Conservation (phyloP, 2,329 filamentous ascomycete genomes). For the Tricladium varicosporioides region DNA sequence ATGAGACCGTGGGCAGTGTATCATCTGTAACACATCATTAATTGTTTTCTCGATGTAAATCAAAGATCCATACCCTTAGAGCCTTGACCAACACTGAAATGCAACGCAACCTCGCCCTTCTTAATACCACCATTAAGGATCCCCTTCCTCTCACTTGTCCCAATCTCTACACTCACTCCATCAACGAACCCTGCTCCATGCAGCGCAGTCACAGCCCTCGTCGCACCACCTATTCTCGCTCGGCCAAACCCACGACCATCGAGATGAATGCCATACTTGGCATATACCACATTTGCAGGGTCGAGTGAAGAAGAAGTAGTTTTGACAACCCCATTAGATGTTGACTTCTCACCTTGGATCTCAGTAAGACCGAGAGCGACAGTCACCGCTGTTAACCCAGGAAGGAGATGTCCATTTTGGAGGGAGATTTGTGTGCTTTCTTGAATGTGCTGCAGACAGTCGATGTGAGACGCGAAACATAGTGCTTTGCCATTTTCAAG, state of each 20-base stretch:
- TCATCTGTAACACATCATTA: slow-evolving; percentile 16
- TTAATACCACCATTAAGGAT: slow-evolving; percentile 42
- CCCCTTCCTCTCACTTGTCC: slow-evolving; percentile 37
- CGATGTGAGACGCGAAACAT: slow-evolving; percentile 37
- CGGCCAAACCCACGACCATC: slow-evolving; percentile 41
- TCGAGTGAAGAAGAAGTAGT: slow-evolving; percentile 28
- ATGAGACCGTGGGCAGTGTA: slow-evolving; percentile 32
- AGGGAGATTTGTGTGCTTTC: slow-evolving; percentile 37
- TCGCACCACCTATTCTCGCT: slow-evolving; percentile 44
- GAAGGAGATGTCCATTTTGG: slow-evolving; percentile 45
- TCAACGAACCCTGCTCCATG: slow-evolving; percentile 33
- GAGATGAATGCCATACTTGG: slow-evolving; percentile 41
- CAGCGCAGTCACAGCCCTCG: slow-evolving; percentile 42
- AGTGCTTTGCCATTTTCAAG: slow-evolving; percentile 40
- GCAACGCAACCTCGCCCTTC: slow-evolving; percentile 42
- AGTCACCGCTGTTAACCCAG: slow-evolving; percentile 49
- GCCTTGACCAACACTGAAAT: slow-evolving; percentile 39
- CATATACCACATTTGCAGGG: slow-evolving; percentile 35
- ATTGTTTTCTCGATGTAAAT: slow-evolving; percentile 4
- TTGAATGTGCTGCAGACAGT: slow-evolving; percentile 31
- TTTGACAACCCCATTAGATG: slow-evolving; percentile 45
- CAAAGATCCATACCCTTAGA: slow-evolving; percentile 33
- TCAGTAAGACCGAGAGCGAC: slow-evolving; percentile 48
- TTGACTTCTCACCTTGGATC: slow-evolving; percentile 43
- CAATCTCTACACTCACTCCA: slow-evolving; percentile 44